These are phyloP conservation scores for Penicillium sp. DNA, from an alignment of 2,329 filamentous ascomycete species.

Conservation along the genomic window DNA sequence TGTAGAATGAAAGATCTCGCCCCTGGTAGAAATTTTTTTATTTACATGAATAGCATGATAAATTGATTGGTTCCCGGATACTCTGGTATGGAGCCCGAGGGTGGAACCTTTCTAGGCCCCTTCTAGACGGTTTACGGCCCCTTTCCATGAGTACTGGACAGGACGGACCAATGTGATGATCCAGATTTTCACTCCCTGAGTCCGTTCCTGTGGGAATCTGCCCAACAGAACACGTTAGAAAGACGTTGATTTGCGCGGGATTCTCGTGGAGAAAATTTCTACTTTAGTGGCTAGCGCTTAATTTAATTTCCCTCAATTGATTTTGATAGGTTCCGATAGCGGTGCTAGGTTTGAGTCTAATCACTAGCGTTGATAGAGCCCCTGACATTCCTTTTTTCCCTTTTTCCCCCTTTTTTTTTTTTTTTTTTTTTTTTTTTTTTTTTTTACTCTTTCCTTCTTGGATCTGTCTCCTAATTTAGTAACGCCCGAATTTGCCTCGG, in stretches of 20 bases:
- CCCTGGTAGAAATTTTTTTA: conserved; percentile 6
- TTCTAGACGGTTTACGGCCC: conserved; percentile 14
- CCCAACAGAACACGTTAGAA: conserved; percentile 15
- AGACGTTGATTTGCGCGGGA: conserved; percentile 16
- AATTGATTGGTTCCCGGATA: conserved; percentile 14
- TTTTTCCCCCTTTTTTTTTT: background rate
- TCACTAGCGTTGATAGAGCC: conserved; percentile 8
- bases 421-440: background rate
- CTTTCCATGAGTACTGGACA: conserved; percentile 10
- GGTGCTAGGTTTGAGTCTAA: conserved; percentile 14
- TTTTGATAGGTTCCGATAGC: conserved; percentile 5
- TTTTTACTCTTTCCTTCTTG: background rate
- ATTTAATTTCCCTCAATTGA: conserved; percentile 5
- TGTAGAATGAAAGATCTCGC: background rate
- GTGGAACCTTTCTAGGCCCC: conserved; percentile 15
- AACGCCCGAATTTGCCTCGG: background rate
- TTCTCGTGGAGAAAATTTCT: conserved; percentile 10
- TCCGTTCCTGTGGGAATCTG: conserved; percentile 4
- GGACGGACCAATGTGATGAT: conserved; percentile 6
- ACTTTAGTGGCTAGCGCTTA: conserved; percentile 5
- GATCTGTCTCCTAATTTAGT: background rate
- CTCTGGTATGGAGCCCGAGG: conserved; percentile 12
- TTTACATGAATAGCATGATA: conserved; percentile 9
- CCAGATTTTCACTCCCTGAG: background rate
- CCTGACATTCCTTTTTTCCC: conserved; percentile 1